These are phyloP conservation scores for Groenewaldozyma tartarivorans DNA, from an alignment of 805 yeast genomes.

Conservation along the genomic window DNA sequence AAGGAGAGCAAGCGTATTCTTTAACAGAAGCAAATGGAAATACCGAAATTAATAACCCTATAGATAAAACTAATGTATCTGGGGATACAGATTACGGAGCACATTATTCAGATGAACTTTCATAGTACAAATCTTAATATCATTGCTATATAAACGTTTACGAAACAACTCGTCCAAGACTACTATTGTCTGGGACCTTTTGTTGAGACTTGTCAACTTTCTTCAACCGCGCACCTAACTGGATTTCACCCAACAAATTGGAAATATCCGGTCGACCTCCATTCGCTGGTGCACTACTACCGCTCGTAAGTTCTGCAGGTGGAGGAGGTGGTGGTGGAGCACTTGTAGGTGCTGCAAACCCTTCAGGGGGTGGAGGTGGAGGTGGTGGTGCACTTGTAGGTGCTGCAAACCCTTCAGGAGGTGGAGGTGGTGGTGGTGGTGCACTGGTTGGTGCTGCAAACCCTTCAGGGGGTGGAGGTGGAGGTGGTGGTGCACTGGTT, in stretches of 20 bases:
- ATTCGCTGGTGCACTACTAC: slow-evolving; percentile 26
- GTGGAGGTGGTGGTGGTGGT: slow-evolving; percentile 26
- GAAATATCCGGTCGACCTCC: slow-evolving; percentile 27
- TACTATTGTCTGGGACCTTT: slow-evolving; percentile 15
- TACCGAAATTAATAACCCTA: no score
- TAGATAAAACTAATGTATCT: no score
- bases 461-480: slow-evolving; percentile 25
- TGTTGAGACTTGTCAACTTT: slow-evolving; percentile 25
- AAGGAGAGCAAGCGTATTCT: no score
- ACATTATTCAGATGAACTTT: no score
- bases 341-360: slow-evolving; percentile 26
- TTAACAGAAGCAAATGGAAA: no score
- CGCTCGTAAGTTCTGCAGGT: slow-evolving; percentile 27
- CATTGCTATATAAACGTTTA: no score
- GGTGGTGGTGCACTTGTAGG: slow-evolving; percentile 36
- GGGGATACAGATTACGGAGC: no score
- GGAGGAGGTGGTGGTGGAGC: slow-evolving; percentile 28
- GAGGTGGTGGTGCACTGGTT: slow-evolving; percentile 27
- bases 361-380: slow-evolving; percentile 28
- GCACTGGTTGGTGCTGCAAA: slow-evolving; percentile 13
- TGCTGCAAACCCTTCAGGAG: slow-evolving; percentile 23
- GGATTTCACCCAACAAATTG: slow-evolving; percentile 27
- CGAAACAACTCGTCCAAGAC: slow-evolving; percentile 24
- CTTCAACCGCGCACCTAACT: slow-evolving; percentile 23
- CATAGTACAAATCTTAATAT: no score